Percentiles rank a stretch among this genome's conserved stretches.
phyloP scores from a whole-genome alignment of 1,284 basidiomycete genomes.

The Leccinum subfulvum region DNA sequence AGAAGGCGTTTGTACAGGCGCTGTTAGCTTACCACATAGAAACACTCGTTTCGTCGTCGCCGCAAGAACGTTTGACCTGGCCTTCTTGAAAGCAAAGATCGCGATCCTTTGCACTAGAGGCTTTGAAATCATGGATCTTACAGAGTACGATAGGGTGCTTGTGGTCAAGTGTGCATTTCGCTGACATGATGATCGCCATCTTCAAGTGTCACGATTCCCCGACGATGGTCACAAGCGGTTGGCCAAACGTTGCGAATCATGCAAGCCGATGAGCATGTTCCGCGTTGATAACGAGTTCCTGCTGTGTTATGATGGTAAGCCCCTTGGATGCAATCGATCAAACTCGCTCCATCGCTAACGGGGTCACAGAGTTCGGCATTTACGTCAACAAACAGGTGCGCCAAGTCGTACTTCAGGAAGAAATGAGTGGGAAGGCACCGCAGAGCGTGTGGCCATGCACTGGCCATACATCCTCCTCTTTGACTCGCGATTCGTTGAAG shows the following conservation, averaged over 20 bases:
- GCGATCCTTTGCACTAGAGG: conserved; percentile 90
- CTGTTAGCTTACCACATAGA: conserved; percentile 92
- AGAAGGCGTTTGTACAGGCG: conserved; percentile 41
- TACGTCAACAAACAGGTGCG: conserved; percentile 85
- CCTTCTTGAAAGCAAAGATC: conserved; percentile 89
- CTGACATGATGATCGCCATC: conserved; percentile 38
- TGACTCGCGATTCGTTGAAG: conserved; percentile 89
- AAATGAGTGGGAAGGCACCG: conserved; percentile 95
- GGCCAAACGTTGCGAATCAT: conserved; percentile 78
- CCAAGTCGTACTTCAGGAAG: conserved; percentile 71
- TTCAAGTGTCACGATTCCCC: conserved; percentile 87
- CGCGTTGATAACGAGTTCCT: conserved; percentile 88
- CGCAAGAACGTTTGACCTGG: conserved; percentile 65
- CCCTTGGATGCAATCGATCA: background rate
- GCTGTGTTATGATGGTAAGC: conserved; percentile 85
- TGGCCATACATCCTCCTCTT: conserved; percentile 89
- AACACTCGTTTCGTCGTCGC: conserved; percentile 86
- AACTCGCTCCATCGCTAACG: conserved; percentile 7
- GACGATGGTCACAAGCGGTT: conserved; percentile 76
- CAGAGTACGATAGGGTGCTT: conserved; percentile 56
- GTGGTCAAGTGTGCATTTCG: background rate
- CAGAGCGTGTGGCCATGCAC: conserved; percentile 85
- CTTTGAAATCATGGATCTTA: conserved; percentile 97
- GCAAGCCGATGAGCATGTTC: conserved; percentile 91
- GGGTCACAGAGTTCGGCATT: conserved; percentile 79